Evolutionary conservation across 345 rosid species (phyloP).

Genomic region (Litchi chinensis): DNA sequence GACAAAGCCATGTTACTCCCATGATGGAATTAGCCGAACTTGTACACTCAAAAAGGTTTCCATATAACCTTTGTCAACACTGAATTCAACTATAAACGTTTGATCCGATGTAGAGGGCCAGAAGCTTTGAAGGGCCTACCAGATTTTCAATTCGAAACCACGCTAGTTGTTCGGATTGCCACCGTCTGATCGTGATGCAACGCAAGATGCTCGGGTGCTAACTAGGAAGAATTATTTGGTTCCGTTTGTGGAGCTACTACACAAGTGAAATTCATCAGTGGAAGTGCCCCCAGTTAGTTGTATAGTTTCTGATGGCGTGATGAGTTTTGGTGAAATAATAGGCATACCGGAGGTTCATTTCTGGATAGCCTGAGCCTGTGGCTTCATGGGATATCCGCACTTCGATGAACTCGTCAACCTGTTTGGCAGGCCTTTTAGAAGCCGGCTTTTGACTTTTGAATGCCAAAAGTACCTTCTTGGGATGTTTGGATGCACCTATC

Average conservation of each 20-base stretch:
- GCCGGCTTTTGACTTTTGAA: too few relatives aligned
- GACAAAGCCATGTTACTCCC: too few relatives aligned
- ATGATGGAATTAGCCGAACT: too few relatives aligned
- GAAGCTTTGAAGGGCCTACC: slow-evolving; percentile 6
- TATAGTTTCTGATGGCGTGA: slow-evolving; percentile 17
- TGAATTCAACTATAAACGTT: slow-evolving; percentile 32
- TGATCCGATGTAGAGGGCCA: slow-evolving; percentile 23
- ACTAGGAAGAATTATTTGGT: slow-evolving; percentile 8
- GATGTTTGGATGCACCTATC: too few relatives aligned
- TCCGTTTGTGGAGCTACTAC: slow-evolving; percentile 24
- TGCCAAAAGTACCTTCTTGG: too few relatives aligned
- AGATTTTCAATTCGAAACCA: slow-evolving; percentile 33
- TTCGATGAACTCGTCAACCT: not conserved
- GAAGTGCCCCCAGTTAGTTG: not conserved
- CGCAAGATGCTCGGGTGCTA: slow-evolving; percentile 12
- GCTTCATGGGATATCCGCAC: slow-evolving; percentile 9
- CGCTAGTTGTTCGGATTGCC: slow-evolving; percentile 41
- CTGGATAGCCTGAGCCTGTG: slow-evolving; percentile 23
- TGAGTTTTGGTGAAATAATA: slow-evolving; percentile 17
- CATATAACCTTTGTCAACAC: too few relatives aligned
- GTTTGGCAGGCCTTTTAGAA: too few relatives aligned
- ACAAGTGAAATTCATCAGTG: not conserved
- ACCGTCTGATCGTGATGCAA: slow-evolving; percentile 24
- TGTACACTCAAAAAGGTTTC: too few relatives aligned
- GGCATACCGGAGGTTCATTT: slow-evolving; percentile 17